phyloP scores from a whole-genome alignment of 805 yeast species.

The Candida tibetensis region DNA sequence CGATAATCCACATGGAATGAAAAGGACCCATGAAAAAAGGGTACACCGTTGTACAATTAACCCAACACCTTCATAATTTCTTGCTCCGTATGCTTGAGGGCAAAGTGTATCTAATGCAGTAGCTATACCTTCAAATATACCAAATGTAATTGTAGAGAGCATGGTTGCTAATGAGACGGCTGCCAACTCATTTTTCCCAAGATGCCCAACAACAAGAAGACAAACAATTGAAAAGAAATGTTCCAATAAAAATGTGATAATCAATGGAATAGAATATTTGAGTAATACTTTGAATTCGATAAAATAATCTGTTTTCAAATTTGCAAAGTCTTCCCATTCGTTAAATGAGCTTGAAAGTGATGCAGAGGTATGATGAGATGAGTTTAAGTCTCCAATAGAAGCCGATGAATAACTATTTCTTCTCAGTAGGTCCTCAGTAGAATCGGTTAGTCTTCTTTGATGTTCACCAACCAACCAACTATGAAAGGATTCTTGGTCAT shows the following conservation, averaged over 20 bases:
- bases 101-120: constrained; percentile 45
- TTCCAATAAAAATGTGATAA: constrained; percentile 41
- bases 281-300: constrained; percentile 27
- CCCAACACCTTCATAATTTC: constrained; percentile 36
- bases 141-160: constrained; percentile 45
- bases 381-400: constrained; percentile 4
- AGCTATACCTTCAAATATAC: constrained; percentile 45
- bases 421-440: constrained; percentile 9
- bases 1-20: constrained; percentile 36
- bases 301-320: constrained; percentile 24
- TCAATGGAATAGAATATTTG: constrained; percentile 38
- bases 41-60: constrained; percentile 39
- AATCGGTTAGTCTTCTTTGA: constrained; percentile 33
- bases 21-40: constrained; percentile 31
- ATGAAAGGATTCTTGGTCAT: constrained; percentile 40
- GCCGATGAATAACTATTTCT: constrained; percentile 4
- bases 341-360: constrained; percentile 12
- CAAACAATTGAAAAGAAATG: constrained; percentile 44
- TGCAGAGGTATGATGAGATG: constrained; percentile 3
- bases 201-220: constrained; percentile 43
- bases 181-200: constrained; percentile 44
- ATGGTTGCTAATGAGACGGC: constrained; percentile 45
- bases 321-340: constrained; percentile 31
- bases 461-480: constrained; percentile 45
- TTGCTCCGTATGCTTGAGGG: constrained; percentile 47